These are phyloP conservation scores for Trametopsis cervina DNA, from an alignment of 768 basidiomycete genomes.

Conservation along the genomic window DNA sequence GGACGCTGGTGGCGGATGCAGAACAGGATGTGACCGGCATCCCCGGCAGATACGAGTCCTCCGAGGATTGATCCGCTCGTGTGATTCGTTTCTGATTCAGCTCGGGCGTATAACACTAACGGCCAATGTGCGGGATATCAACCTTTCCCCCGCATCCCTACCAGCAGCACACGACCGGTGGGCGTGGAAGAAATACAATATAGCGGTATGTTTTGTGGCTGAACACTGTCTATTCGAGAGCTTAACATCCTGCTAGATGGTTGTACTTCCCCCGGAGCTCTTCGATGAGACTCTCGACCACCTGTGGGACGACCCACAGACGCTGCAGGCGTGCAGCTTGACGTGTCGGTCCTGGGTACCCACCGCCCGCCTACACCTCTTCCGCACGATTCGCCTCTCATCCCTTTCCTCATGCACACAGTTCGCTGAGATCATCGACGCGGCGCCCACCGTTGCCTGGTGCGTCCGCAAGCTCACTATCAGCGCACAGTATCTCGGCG, in stretches of 20 bases:
- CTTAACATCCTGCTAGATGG: not conserved
- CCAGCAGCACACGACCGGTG: conserved; percentile 10
- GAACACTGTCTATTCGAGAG: not conserved
- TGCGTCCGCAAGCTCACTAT: conserved; percentile 20
- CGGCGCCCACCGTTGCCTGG: conserved; percentile 14
- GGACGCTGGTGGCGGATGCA: not conserved
- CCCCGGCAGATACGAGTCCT: not conserved
- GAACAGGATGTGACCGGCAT: not conserved
- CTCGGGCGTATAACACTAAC: not conserved
- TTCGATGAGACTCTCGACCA: conserved; percentile 23
- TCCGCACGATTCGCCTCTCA: conserved; percentile 20
- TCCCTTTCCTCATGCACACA: conserved; percentile 13
- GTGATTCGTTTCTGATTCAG: not conserved
- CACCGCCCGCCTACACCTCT: conserved; percentile 20
- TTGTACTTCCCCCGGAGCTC: conserved; percentile 22
- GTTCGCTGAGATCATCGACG: conserved; percentile 14
- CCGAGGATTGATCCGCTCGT: not conserved
- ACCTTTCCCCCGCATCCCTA: no score
- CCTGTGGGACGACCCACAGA: conserved; percentile 21
- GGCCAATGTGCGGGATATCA: not conserved
- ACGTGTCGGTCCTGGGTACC: conserved; percentile 20
- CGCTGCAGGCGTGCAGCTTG: conserved; percentile 21
- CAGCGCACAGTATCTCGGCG: conserved; percentile 16
- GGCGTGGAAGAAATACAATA: not conserved
- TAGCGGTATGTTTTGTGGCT: not conserved